phyloP scores from a whole-genome alignment of 2,329 filamentous ascomycete species.

The Elsinoe necatrix region DNA sequence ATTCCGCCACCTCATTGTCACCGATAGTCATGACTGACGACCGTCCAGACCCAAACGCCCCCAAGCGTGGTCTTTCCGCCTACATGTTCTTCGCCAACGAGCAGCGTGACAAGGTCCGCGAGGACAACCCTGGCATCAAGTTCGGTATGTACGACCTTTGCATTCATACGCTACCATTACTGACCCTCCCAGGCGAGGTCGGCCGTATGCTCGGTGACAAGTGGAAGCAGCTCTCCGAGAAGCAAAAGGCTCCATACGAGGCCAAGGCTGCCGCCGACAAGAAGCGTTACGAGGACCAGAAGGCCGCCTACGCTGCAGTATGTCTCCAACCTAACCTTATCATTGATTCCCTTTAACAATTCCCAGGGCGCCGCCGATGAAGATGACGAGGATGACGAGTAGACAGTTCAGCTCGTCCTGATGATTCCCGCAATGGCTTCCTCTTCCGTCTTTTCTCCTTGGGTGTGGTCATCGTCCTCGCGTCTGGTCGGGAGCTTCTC shows the following conservation, averaged over 20 bases:
- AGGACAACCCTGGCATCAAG: slow-evolving; percentile 95
- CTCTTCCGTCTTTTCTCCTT: slow-evolving; percentile 15
- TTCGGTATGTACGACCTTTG: slow-evolving; percentile 57
- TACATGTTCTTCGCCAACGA: slow-evolving; percentile 99
- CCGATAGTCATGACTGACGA: slow-evolving; percentile 1
- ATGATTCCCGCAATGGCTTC: slow-evolving; percentile 16
- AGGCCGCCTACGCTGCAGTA: slow-evolving; percentile 78
- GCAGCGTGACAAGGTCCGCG: slow-evolving; percentile 94
- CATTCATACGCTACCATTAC: neutral
- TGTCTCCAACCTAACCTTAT: slow-evolving; percentile 31
- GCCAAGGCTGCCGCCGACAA: slow-evolving; percentile 95
- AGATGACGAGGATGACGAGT: slow-evolving; percentile 33
- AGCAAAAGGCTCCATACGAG: slow-evolving; percentile 89
- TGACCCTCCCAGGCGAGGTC: slow-evolving; percentile 61
- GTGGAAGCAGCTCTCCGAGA: slow-evolving; percentile 94
- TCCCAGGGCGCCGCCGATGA: slow-evolving; percentile 26
- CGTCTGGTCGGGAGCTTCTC: neutral
- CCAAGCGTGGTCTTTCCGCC: slow-evolving; percentile 97
- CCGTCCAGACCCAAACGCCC: slow-evolving; percentile 77
- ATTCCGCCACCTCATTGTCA: neutral
- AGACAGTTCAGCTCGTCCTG: slow-evolving; percentile 17
- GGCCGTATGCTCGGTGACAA: slow-evolving; percentile 96
- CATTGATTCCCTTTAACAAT: slow-evolving; percentile 10
- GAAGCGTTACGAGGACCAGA: slow-evolving; percentile 99
- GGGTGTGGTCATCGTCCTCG: slow-evolving; percentile 10